These are phyloP conservation scores for Solanum medicagineum DNA, from an alignment of 257 asterid genomes.

Conservation along the genomic window DNA sequence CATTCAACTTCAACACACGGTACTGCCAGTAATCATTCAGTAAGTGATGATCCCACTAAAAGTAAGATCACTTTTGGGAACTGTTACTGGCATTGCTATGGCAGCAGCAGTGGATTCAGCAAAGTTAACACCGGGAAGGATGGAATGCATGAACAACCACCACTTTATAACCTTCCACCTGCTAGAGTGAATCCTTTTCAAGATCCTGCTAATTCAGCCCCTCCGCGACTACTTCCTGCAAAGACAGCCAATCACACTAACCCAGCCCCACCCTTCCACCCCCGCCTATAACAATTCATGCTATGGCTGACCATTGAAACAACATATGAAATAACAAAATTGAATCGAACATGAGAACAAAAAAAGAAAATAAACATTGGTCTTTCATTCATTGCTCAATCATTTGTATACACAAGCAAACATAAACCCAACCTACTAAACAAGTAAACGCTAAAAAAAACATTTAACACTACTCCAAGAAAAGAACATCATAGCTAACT, in stretches of 20 bases:
- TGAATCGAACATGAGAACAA: not conserved
- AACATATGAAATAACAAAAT: not conserved
- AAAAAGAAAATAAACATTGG: not conserved
- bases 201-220: conserved; percentile 3
- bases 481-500: not conserved
- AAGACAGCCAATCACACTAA: not conserved
- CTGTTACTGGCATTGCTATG: conserved; percentile 15
- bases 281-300: conserved; percentile 5
- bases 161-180: conserved; percentile 56
- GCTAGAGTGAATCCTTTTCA: conserved; percentile 33
- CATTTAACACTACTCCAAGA: not conserved
- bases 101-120: conserved; percentile 11
- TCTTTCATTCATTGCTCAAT: not conserved
- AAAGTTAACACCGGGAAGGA: conserved; percentile 3
- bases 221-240: not conserved
- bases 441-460: not conserved
- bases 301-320: not conserved
- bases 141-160: conserved; percentile 26
- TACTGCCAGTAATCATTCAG: conserved; percentile 27
- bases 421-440: not conserved
- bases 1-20: conserved; percentile 43
- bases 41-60: conserved; percentile 27
- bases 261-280: conserved; percentile 27
- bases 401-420: conserved; percentile 15
- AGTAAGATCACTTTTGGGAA: conserved; percentile 24